Conservation (phyloP, 2,329 filamentous ascomycete genomes). For the Pseudogymnoascus sp. region DNA sequence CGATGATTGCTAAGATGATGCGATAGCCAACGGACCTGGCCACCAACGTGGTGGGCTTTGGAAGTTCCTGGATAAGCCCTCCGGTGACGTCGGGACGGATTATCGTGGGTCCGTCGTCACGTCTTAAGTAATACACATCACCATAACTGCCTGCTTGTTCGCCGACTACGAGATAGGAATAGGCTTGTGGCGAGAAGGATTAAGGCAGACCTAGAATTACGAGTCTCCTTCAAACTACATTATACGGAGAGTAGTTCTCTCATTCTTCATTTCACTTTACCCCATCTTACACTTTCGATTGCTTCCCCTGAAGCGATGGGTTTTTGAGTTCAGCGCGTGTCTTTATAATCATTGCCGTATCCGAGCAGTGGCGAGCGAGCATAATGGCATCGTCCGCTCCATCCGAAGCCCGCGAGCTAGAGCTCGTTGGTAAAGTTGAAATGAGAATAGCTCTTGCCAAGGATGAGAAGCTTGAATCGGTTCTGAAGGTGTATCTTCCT, state of each 20-base stretch:
- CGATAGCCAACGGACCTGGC: not conserved
- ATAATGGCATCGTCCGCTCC: constrained; percentile 10
- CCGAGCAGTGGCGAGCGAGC: not conserved
- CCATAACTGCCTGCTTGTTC: not conserved
- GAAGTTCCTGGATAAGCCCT: constrained; percentile 7
- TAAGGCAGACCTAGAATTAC: not conserved
- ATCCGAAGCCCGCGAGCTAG: constrained; percentile 65
- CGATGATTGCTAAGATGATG: not conserved
- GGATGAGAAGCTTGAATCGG: constrained; percentile 71
- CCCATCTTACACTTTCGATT: not conserved
- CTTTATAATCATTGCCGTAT: constrained; percentile 1
- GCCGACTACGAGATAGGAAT: constrained; percentile 5
- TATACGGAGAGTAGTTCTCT: constrained; percentile 6
- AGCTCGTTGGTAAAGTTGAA: constrained; percentile 75
- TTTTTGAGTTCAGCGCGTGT: constrained; percentile 1
- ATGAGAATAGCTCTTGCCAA: constrained; percentile 68
- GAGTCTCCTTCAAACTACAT: not conserved
- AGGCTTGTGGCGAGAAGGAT: constrained; percentile 1
- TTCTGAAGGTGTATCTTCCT: constrained; percentile 72
- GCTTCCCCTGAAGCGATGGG: not conserved
- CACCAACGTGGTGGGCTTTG: not conserved
- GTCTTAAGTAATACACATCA: not conserved
- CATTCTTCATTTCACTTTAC: not conserved
- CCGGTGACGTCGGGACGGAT: not conserved
- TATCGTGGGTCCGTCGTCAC: not conserved